phyloP scores from a whole-genome alignment of 176 grass and related monocot genomes.

The Paspalum vaginatum region DNA sequence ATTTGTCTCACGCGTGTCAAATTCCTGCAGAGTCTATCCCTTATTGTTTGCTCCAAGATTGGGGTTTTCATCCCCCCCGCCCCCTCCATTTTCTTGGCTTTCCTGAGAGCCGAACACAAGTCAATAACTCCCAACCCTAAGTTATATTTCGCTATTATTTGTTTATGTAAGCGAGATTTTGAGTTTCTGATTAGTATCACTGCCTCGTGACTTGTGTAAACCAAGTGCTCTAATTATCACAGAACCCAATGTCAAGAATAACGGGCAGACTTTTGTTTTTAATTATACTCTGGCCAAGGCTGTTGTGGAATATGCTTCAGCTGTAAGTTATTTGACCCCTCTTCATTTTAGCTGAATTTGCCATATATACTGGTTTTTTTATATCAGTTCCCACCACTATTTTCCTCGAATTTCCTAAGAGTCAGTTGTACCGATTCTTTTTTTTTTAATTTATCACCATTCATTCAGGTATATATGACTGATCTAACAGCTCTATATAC shows the following conservation, averaged over 20 bases:
- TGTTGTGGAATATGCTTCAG: conserved; percentile 90
- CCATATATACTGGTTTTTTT: neutral
- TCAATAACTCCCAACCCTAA: neutral
- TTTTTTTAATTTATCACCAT: neutral
- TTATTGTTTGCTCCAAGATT: neutral
- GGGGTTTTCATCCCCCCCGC: neutral
- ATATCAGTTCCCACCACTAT: neutral
- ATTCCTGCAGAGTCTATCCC: neutral
- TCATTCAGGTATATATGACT: conserved; percentile 62
- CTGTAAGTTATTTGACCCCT: conserved; percentile 62
- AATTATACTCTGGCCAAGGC: conserved; percentile 78
- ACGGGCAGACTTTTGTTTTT: conserved; percentile 49
- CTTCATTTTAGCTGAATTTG: neutral
- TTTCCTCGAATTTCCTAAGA: neutral
- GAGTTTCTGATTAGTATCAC: neutral
- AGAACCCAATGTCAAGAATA: conserved; percentile 53
- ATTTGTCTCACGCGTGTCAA: neutral
- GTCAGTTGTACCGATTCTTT: neutral
- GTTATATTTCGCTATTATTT: neutral
- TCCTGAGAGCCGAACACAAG: neutral
- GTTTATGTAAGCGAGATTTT: neutral
- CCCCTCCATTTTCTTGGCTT: neutral
- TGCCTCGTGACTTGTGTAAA: neutral
- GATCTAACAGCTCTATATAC: conserved; percentile 69
- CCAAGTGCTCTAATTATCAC: conserved; percentile 41